Evolutionary conservation across 75 land plant genomes (phyloP), one percentile per base, ranked within the genome.

Genomic region (Chamaecyparis obtusa): DNA sequence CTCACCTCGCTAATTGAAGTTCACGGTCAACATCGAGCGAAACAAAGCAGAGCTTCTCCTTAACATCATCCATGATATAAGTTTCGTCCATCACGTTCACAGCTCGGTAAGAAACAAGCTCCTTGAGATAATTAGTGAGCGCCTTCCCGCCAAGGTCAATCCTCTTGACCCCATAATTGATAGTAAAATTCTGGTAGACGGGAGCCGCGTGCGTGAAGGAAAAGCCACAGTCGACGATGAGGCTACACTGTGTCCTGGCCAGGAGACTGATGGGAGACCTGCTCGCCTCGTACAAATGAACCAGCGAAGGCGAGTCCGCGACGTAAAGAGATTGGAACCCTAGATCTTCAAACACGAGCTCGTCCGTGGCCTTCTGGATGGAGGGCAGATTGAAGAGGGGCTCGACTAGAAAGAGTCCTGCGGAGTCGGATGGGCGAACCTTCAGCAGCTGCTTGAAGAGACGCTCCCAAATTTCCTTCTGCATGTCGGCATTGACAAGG

Each of bases 131-230:
- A 82, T 98, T 98, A 0, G 99, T 98, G 84, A 98, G 93, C 10
- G 99, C 99, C 89, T 98, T 98, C 24, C 99, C 99, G 4, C 99
- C 99, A 9, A 98, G 90, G 57, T 98, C 99, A 24, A 98, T 89
- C 87, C 99, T 87, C 89, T 93, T 95, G 30, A 91, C 99, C 32
- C 90, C 99, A 75, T 94, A 91, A 82, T 94, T 95, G 49, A 97
- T 84, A 16, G 94, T 92, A 82, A 95, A 92, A 64, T 92, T 92
- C 88, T 98, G 94, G 49, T 94, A 85, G 54, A 98, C 99, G 2
- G 99, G 99, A 30, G 96, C 95, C 13, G 97, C 93, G 79, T 98
- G 99, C 16, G 96, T 92, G 90, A 96, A 98, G 15, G 96, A 94
- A 88, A 98, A 98, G 10, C 99, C 99, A 54, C 92, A 96, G 77